phyloP scores from a whole-genome alignment of 164 flowering plant species.

The Tetracentron sinense region DNA sequence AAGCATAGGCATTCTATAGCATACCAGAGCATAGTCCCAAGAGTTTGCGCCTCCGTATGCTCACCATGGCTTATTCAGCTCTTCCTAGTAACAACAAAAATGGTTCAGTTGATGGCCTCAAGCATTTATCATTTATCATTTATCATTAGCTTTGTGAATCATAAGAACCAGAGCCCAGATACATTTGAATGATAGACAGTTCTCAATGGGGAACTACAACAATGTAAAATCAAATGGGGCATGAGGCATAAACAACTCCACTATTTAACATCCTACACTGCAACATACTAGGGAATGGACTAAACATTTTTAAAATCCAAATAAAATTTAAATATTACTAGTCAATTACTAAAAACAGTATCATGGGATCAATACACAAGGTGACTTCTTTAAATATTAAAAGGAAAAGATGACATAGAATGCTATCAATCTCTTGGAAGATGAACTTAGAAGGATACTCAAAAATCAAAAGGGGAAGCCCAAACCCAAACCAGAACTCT shows the following conservation, averaged over 20 bases:
- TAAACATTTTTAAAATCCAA: too few relatives aligned
- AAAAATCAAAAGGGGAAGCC: too few relatives aligned
- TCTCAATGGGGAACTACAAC: not conserved
- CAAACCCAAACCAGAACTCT: too few relatives aligned
- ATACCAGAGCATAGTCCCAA: constrained; percentile 69
- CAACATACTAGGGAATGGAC: not conserved
- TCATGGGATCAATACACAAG: too few relatives aligned
- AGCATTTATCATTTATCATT: constrained; percentile 9
- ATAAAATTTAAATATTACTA: too few relatives aligned
- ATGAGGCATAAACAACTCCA: not conserved
- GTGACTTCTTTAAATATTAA: too few relatives aligned
- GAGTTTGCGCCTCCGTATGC: constrained; percentile 79
- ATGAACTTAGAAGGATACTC: too few relatives aligned
- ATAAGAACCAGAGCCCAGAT: not conserved
- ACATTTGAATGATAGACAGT: not conserved
- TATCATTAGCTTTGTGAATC: not conserved
- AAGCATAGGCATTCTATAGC: not conserved
- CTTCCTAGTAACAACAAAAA: constrained; percentile 14
- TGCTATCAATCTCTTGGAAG: too few relatives aligned
- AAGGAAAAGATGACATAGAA: too few relatives aligned
- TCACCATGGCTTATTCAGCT: constrained; percentile 78
- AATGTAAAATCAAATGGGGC: not conserved
- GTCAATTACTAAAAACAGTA: too few relatives aligned
- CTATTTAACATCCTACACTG: not conserved
- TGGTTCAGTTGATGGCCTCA: constrained; percentile 11